A percentile compares a stretch with the other conserved stretches of the same genome.
Conservation (phyloP, 2,329 filamentous ascomycete species). For the Aspergillus terreus region DNA sequence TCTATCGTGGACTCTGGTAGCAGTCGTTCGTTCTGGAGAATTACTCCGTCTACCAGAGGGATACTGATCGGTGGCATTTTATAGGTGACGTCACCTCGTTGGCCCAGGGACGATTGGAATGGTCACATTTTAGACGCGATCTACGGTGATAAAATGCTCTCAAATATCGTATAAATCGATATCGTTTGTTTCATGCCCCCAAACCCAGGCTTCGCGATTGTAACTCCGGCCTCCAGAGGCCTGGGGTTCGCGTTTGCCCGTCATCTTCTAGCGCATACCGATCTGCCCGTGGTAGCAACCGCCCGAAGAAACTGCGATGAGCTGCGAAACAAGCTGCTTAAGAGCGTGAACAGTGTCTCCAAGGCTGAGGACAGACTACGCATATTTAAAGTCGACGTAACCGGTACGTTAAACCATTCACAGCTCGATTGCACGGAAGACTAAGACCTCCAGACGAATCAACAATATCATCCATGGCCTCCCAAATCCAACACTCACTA, state of each 20-base stretch:
- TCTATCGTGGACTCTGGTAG: no score
- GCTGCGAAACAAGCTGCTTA: constrained; percentile 49
- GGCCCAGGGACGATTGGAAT: no score
- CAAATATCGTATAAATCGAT: no score
- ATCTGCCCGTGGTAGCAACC: constrained; percentile 58
- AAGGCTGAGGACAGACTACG: constrained; percentile 45
- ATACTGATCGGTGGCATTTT: no score
- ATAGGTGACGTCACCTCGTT: no score
- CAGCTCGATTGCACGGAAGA: background rate
- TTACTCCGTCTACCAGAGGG: no score
- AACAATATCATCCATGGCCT: constrained; percentile 56
- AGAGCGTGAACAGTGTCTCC: constrained; percentile 42
- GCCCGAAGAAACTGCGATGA: constrained; percentile 52
- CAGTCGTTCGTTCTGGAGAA: no score
- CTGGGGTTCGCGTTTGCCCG: constrained; percentile 61
- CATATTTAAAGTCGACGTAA: constrained; percentile 54
- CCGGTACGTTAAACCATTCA: constrained; percentile 40
- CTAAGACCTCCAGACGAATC: constrained; percentile 51
- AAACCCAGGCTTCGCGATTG: constrained; percentile 28
- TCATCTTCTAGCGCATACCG: constrained; percentile 54
- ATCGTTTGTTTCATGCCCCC: no score
- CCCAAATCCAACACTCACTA: constrained; percentile 53
- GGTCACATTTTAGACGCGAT: no score
- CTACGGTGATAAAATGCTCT: no score
- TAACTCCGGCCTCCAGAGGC: constrained; percentile 59